Evolutionary conservation across 73 alveolate species (phyloP).

Genomic region (Paraurostyla sp.): DNA sequence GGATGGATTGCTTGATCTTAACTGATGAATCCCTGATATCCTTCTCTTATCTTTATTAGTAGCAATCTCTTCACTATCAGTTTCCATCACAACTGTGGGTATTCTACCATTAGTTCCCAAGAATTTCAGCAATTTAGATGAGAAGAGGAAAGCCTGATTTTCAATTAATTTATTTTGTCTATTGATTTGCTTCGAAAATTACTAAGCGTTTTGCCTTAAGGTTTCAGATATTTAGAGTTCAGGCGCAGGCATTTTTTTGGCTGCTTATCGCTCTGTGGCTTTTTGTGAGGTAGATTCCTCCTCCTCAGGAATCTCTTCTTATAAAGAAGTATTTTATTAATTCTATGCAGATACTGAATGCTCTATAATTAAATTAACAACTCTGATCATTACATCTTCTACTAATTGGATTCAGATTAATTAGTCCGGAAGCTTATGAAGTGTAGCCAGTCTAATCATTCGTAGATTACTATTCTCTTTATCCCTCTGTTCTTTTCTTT

Average conservation of each 20-base stretch:
- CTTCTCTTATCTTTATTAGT: neutral
- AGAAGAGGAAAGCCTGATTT: neutral
- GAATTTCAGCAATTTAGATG: neutral
- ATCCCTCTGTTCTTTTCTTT: neutral
- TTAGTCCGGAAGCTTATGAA: neutral
- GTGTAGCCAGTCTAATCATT: slow-evolving; percentile 40
- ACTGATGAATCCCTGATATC: neutral
- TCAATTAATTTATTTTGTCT: slow-evolving; percentile 7
- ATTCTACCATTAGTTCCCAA: neutral
- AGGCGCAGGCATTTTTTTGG: neutral
- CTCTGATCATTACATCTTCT: neutral
- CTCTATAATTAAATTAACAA: neutral
- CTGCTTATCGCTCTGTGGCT: neutral
- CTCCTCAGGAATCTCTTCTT: slow-evolving; percentile 9
- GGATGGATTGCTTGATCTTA: too few relatives aligned
- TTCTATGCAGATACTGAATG: slow-evolving; percentile 4
- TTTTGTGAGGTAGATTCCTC: neutral
- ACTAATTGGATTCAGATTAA: slow-evolving; percentile 13
- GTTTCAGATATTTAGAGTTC: neutral
- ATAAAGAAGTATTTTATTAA: neutral
- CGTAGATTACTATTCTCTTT: slow-evolving; percentile 11
- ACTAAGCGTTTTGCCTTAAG: neutral
- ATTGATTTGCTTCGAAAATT: slow-evolving; percentile 5
- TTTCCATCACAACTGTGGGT: slow-evolving; percentile 33
- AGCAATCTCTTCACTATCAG: slow-evolving; percentile 30